phyloP scores from a whole-genome alignment of 352 stramenopile species.

The Thalassiosira sp. region DNA sequence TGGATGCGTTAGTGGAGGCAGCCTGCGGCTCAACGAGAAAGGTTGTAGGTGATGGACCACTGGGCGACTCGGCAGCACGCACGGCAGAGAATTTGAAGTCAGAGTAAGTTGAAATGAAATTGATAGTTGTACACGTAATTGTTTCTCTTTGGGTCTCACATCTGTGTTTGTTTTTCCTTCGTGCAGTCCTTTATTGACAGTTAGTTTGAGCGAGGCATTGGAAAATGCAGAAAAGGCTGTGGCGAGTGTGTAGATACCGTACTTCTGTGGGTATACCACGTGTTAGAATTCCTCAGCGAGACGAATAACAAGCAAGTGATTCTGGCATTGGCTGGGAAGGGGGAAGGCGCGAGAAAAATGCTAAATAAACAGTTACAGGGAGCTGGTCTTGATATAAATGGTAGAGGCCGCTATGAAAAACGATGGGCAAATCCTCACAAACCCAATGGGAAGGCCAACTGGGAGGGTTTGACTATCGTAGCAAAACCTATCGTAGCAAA shows the following conservation, averaged over 20 bases:
- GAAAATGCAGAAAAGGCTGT: constrained; percentile 39
- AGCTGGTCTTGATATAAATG: no score
- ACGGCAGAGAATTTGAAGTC: constrained; percentile 40
- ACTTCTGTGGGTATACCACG: no score
- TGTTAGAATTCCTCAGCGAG: no score
- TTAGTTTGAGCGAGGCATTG: constrained; percentile 46
- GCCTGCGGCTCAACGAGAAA: constrained; percentile 33
- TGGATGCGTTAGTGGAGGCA: constrained; percentile 38
- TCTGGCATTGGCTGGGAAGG: no score
- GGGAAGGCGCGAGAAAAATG: no score
- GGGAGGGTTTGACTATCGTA: no score
- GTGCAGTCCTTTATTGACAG: constrained; percentile 38
- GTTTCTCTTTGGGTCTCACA: neutral
- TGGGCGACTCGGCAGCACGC: constrained; percentile 23
- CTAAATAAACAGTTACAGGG: no score
- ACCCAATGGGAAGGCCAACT: no score
- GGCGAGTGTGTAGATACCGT: neutral
- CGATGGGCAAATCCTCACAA: no score
- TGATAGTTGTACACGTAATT: neutral
- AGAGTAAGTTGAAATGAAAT: constrained; percentile 13
- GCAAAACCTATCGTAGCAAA: no score
- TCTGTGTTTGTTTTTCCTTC: constrained; percentile 1
- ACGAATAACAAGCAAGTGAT: no score
- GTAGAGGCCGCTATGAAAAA: no score
- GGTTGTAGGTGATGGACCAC: constrained; percentile 46